A percentile compares a stretch with the other conserved stretches of the same genome.
Evolutionary conservation across 208 protist genomes (phyloP).

Genomic region (Leptomonas pyrrhocoris): DNA sequence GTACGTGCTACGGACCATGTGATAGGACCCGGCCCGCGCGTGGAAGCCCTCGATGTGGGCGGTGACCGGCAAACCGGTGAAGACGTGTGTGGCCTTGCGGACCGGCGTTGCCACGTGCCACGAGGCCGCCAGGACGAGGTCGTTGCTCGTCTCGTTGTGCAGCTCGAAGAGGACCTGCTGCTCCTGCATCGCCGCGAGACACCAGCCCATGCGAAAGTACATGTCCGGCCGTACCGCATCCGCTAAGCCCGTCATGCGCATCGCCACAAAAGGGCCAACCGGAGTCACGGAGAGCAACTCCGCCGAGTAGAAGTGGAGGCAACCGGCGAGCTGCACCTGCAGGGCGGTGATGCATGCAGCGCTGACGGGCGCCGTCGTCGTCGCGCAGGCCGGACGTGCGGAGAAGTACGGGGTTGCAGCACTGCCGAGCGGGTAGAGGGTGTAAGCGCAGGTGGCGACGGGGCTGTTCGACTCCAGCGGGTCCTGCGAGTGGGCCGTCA

Average conservation of each 20-base stretch:
- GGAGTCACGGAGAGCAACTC: constrained; percentile 39
- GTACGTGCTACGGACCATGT: constrained; percentile 27
- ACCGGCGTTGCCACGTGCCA: constrained; percentile 34
- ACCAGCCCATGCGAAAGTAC: constrained; percentile 43
- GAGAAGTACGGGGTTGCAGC: constrained; percentile 38
- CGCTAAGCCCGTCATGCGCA: constrained; percentile 41
- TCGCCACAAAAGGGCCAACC: constrained; percentile 42
- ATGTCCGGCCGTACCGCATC: constrained; percentile 30
- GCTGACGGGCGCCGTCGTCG: constrained; percentile 18
- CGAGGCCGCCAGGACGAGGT: constrained; percentile 36
- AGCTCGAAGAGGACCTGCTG: constrained; percentile 31
- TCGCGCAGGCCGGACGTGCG: constrained; percentile 33
- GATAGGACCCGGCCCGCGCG: constrained; percentile 15
- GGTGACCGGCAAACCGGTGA: constrained; percentile 20
- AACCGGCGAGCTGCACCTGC: constrained; percentile 38
- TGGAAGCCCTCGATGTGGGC: constrained; percentile 36
- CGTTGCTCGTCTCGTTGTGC: constrained; percentile 43
- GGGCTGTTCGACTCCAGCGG: constrained; percentile 50
- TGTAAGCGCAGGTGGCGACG: constrained; percentile 36
- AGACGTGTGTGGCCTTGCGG: constrained; percentile 17
- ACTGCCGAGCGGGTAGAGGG: constrained; percentile 34
- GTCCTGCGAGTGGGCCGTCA: constrained; percentile 39
- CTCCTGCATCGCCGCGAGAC: constrained; percentile 27
- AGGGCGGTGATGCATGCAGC: constrained; percentile 35
- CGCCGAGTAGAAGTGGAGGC: constrained; percentile 54